Conservation (phyloP, 2,329 filamentous ascomycete genomes). For the Pseudogymnoascus sp. region DNA sequence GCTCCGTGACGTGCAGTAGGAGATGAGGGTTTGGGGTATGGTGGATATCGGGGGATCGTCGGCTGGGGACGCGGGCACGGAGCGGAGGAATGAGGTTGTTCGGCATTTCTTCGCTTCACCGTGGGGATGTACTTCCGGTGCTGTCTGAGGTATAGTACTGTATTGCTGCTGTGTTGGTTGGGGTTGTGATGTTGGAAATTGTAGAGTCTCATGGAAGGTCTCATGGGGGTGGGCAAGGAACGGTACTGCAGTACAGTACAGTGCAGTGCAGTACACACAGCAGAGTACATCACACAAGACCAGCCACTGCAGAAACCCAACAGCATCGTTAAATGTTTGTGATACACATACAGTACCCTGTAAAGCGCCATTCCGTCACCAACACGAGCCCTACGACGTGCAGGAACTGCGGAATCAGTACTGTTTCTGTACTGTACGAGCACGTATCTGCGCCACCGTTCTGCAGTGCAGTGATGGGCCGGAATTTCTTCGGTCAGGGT, state of each 20-base stretch:
- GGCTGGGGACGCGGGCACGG: background rate
- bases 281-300: background rate
- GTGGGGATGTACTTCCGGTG: background rate
- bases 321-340: background rate
- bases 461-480: background rate
- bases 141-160: background rate
- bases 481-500: background rate
- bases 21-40: background rate
- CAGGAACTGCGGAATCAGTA: background rate
- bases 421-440: background rate
- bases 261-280: background rate
- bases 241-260: background rate
- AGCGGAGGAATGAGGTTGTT: conserved; percentile 4
- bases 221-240: background rate
- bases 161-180: background rate
- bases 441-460: background rate
- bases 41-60: background rate
- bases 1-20: background rate
- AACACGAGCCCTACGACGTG: background rate
- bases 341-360: background rate
- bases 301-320: conserved; percentile 1
- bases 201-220: background rate
- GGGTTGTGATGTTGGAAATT: background rate
- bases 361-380: background rate
- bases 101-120: background rate